Percentiles rank a stretch among this genome's conserved stretches.
phyloP scores from a whole-genome alignment of 1,284 basidiomycete species.

The Apiotrichum gamsii region DNA sequence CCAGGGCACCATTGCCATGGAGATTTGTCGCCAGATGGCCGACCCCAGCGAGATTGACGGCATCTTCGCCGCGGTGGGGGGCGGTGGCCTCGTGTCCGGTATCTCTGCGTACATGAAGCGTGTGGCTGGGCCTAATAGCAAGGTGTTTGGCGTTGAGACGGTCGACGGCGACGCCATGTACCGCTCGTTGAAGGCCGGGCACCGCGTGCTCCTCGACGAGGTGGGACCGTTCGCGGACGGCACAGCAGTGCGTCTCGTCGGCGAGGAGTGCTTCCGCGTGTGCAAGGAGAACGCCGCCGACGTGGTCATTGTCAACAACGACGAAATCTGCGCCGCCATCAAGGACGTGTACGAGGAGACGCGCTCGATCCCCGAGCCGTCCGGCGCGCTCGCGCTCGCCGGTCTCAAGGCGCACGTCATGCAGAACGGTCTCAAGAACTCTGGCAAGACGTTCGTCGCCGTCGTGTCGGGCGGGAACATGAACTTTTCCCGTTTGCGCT shows the following conservation, averaged over 20 bases:
- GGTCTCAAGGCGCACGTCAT: slow-evolving; percentile 85
- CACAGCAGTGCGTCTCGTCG: slow-evolving; percentile 96
- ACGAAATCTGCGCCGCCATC: slow-evolving; percentile 97
- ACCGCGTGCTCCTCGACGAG: slow-evolving; percentile 75
- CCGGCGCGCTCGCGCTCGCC: slow-evolving; percentile 90
- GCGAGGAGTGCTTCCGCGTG: slow-evolving; percentile 89
- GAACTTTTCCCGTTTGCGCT: slow-evolving; percentile 94
- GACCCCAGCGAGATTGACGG: slow-evolving; percentile 71
- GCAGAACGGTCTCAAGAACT: slow-evolving; percentile 70
- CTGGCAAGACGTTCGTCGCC: slow-evolving; percentile 81
- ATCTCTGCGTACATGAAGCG: slow-evolving; percentile 90
- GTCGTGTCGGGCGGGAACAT: slow-evolving; percentile 96
- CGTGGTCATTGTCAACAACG: slow-evolving; percentile 80
- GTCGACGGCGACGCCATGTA: slow-evolving; percentile 91
- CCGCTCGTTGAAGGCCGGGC: slow-evolving; percentile 66
- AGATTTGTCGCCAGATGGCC: slow-evolving; percentile 80
- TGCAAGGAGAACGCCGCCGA: slow-evolving; percentile 81
- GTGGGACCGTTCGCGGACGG: slow-evolving; percentile 97
- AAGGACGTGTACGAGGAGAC: slow-evolving; percentile 99
- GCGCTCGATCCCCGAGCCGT: slow-evolving; percentile 88
- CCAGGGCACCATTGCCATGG: slow-evolving; percentile 91
- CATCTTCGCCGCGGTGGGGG: slow-evolving; percentile 86
- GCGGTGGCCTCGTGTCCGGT: slow-evolving; percentile 85
- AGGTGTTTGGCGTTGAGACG: slow-evolving; percentile 91
- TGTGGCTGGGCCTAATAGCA: slow-evolving; percentile 76